phyloP scores from a whole-genome alignment of 495 filamentous ascomycete genomes.

The Annulohypoxylon nitens region DNA sequence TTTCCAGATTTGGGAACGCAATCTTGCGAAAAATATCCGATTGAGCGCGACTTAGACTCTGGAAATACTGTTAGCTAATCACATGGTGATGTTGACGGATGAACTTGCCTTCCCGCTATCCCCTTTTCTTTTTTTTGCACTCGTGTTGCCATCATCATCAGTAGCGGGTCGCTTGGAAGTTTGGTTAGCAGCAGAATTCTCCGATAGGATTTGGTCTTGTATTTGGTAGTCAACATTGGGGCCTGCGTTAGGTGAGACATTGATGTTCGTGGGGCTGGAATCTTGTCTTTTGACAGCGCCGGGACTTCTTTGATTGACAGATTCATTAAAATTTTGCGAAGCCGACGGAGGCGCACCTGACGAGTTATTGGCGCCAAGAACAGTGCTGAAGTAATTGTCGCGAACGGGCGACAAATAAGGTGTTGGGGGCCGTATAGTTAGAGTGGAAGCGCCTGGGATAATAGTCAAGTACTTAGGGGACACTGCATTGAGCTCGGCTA shows the following conservation, averaged over 20 bases:
- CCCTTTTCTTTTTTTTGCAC: slow-evolving; percentile 39
- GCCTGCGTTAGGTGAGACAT: slow-evolving; percentile 34
- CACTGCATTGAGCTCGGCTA: slow-evolving; percentile 38
- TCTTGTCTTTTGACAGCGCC: slow-evolving; percentile 14
- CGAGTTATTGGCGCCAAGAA: slow-evolving; percentile 36
- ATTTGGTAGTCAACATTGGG: slow-evolving; percentile 29
- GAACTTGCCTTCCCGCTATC: slow-evolving; percentile 36
- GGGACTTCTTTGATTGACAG: slow-evolving; percentile 16
- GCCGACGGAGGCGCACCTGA: slow-evolving; percentile 11
- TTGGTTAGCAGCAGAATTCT: slow-evolving; percentile 20
- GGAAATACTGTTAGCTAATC: slow-evolving; percentile 7
- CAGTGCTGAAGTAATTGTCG: slow-evolving; percentile 44
- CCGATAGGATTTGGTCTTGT: slow-evolving; percentile 32
- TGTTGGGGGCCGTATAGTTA: slow-evolving; percentile 38
- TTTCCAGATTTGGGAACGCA: slow-evolving; percentile 44
- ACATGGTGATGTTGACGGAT: not conserved
- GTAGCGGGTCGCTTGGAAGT: slow-evolving; percentile 29
- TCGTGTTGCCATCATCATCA: slow-evolving; percentile 22
- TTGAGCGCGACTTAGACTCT: slow-evolving; percentile 26
- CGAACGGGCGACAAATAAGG: slow-evolving; percentile 39
- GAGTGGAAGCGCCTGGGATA: slow-evolving; percentile 45
- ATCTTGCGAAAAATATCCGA: slow-evolving; percentile 43
- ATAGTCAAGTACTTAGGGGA: slow-evolving; percentile 43
- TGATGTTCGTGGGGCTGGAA: slow-evolving; percentile 39
- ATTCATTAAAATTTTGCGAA: slow-evolving; percentile 13